Evolutionary conservation across 306 rosid species (phyloP), one percentile per base, ranked within the genome.

Genomic region (Sicyos baderoa): DNA sequence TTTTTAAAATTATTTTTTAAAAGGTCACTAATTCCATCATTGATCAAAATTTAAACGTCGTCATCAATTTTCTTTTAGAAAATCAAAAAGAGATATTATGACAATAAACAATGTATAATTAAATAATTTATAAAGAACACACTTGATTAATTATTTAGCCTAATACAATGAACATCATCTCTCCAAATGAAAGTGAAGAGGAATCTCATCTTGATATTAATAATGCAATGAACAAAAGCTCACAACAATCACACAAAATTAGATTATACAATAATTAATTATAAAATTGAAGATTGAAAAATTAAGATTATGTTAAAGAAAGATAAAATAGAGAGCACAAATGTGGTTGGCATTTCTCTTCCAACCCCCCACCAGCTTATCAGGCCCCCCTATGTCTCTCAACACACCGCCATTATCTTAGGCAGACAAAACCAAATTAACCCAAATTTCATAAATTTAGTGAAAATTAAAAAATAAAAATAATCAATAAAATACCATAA

Each of bases 321-420:
- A 40, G 42, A 40, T 40, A 40, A 40, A 40, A 7, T 9, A 40
- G 42, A 35, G 3, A 16, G 25, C 8, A 67, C 8, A 44, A 47
- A 45, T 45, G 42, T 35, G n/a, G 71, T 67, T 67, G 71, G 44
- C 42, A 67, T 67, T 67, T 67, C 71, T 67, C 71, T 67, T 67
- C 72, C 72, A 67, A 66, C 54, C 54, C 45, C 70, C 8, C 42
- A 35, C 42, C 42, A 4, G 42, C 42, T 54, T 9, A 9, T 14
- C 16, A 8, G 71, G 71, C 21, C 71, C 71, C 70, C 54, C 15
- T 48, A 6, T 66, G 71, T 66, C 71, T 47, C 54, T 66, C 71
- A 66, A 47, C 52, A 15, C 56, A 66, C 19, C 42, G 11, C 42
- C 37, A 44, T 62, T 3, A 9, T 42, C 69, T 63, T 42, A 19